Evolutionary conservation across 495 filamentous ascomycete species (phyloP), one percentile per base, ranked within the genome.

Genomic region (Penicillium antarcticum): DNA sequence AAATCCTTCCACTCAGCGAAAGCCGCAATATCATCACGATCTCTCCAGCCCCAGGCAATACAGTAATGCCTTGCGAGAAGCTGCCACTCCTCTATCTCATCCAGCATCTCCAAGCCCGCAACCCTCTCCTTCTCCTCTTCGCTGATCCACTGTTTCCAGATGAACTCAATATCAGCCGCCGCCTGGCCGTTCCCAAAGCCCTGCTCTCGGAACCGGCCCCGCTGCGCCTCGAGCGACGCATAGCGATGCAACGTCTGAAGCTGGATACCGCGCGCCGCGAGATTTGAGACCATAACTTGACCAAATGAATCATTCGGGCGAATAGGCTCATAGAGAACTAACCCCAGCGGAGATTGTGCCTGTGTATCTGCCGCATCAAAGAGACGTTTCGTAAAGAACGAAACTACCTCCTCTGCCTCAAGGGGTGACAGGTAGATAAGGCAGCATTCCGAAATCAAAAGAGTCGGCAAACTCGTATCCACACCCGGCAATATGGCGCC

Each of bases 1-100:
- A 76, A 16, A 5, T 45, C 52, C 35, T 54, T 69, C 76, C 75
- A 80, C 12, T 61, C 69, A 29, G 54, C 56, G 62, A 77, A 79
- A 38, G 54, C 61, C 41, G 44, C 38, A 26, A 50, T 34, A 39
- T 60, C 61, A 31, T 51, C 44, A 1, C 66, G 70, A 47, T 79
- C 78, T 43, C 80, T 75, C 86, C 86, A 89, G 0, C 82, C 92
- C 92, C 92, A 97, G 9, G 79, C 85, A 48, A 97, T 78, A 55
- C 91, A 86, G 68, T 98, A 98, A 75, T 98, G 94, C 51, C 79
- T 79, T 4, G 90, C 89, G 58, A 98, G 66, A 63, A 98, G 65
- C 59, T 82, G 73, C 91, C 92, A 96, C 72, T 98, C 94, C 70
- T 98, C 94, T 47, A 96, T 80, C 70, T 98, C 94, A 75, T 98